Base-by-base conservation (phyloP, 352 stramenopile genomes). In the Globisporangium spiculum region DNA sequence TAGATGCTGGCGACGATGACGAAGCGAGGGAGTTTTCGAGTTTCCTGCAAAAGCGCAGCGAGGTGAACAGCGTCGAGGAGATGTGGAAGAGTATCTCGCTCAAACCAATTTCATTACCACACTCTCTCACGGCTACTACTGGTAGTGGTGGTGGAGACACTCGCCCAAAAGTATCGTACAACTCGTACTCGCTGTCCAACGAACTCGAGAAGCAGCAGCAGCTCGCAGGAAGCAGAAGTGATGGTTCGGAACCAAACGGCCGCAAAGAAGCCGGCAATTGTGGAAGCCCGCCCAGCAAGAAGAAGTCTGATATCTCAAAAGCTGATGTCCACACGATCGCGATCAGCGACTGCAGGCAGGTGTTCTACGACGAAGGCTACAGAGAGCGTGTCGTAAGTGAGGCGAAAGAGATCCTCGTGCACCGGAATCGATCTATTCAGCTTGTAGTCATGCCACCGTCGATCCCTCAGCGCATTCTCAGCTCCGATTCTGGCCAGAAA, bases 61-160 rank as follows among this genome's bases (percentile, higher is more conserved):
- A 58, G 22, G 44, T 32, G 1, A 59, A 69, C 48, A 78, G 79
- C 44, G 74, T 91, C 12, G 83, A 91, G 52, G 76, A 75, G 50
- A 91, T 91, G 79, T 91, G 83, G 83, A 70, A 86, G 27, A 79
- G 73, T 36, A 55, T 89, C 36, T 60, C 59, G 5, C 63, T 86
- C 6, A 84, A 79, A 36, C 74, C 81, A 2, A 34, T 81, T 18
- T 36, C 52, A 16, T 8, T 26, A 34, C 2, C 53, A 9, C 14
- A 10, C 50, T 16, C 14, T 16, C 53, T 38, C 22, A 22, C 53
- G 27, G 27, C 27, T 12, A 22, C 50, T 60, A n/a, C 18, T 38
- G 53, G 24, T 24, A 14, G 4, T 24, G 4, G 1, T 16, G 16
- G 50, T 8, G 50, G 12, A 20, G 50, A 57, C 7, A 60, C n/a